Conservation (phyloP, 1,284 basidiomycete species). For the Puccinia brachypodii region DNA sequence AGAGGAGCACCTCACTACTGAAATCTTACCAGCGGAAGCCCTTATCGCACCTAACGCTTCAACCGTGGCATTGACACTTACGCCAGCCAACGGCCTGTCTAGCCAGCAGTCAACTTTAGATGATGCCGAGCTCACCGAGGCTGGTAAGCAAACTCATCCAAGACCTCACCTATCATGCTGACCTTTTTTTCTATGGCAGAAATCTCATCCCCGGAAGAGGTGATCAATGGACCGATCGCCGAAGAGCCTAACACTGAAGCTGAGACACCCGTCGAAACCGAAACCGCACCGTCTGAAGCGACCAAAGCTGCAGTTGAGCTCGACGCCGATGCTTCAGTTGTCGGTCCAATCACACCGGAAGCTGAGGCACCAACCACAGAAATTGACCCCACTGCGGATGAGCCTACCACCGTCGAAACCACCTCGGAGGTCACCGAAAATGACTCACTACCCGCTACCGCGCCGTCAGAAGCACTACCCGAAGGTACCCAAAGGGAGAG, state of each 20-base stretch:
- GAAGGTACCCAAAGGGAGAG: neutral
- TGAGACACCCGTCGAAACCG: neutral
- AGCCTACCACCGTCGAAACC: neutral
- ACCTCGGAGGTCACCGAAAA: neutral
- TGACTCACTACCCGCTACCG: neutral
- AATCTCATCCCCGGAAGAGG: no score
- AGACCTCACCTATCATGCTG: neutral
- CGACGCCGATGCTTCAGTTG: neutral
- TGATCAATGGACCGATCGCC: neutral
- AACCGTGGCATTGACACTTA: slow-evolving; percentile 28
- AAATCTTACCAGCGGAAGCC: slow-evolving; percentile 11
- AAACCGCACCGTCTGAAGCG: no score
- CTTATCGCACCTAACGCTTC: neutral
- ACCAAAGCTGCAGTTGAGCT: neutral
- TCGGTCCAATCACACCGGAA: no score
- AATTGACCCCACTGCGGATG: neutral
- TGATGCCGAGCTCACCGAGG: neutral
- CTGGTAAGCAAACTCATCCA: neutral
- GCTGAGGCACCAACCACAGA: neutral
- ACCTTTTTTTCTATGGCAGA: neutral
- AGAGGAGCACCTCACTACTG: neutral
- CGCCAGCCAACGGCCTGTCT: neutral
- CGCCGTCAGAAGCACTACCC: neutral
- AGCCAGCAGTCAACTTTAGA: slow-evolving; percentile 4
- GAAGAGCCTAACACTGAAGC: neutral